These are phyloP conservation scores for Calophaca sinica DNA, from an alignment of 306 rosid genomes.

Conservation along the genomic window DNA sequence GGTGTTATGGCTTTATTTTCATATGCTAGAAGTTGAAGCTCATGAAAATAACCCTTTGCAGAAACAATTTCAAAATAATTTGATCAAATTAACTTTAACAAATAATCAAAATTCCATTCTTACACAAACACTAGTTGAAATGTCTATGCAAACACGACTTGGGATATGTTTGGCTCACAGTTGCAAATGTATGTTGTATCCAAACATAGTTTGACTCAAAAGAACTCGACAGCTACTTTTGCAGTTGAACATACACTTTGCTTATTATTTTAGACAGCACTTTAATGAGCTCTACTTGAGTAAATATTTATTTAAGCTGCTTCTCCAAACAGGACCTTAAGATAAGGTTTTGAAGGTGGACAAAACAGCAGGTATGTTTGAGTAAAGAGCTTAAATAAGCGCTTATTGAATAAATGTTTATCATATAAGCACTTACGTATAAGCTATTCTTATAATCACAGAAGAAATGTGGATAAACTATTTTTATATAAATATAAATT, in stretches of 20 bases:
- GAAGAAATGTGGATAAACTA: no score
- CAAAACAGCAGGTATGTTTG: not conserved
- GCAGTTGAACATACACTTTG: no score
- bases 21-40: not conserved
- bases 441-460: no score
- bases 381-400: no score
- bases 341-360: not conserved
- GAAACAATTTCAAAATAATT: not conserved
- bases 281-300: not conserved
- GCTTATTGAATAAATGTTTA: no score
- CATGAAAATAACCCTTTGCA: not conserved
- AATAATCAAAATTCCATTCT: slow-evolving; percentile 31
- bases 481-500: no score
- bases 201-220: not conserved
- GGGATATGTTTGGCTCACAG: not conserved
- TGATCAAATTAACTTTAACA: not conserved
- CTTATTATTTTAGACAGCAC: not conserved
- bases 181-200: not conserved
- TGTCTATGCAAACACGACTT: not conserved
- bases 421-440: no score
- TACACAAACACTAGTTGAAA: not conserved
- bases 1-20: not conserved
- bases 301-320: not conserved
- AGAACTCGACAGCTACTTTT: not conserved
- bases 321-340: slow-evolving; percentile 26